Conservation (phyloP, 148 eudicot genomes). For the Mesembryanthemum crystallinum region DNA sequence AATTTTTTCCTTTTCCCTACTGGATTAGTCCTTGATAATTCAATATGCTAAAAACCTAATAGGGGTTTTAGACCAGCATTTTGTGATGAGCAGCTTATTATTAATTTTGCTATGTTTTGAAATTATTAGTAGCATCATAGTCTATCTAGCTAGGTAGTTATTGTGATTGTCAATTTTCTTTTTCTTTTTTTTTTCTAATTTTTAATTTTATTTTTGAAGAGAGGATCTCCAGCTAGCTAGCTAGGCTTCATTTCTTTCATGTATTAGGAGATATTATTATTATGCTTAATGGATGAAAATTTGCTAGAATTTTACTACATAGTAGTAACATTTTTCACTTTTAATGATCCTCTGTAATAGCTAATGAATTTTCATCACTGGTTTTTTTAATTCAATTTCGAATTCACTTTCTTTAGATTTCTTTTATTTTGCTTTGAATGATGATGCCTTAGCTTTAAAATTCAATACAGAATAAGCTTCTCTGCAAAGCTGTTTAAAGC, state of each 20-base stretch:
- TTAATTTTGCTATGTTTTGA: conserved; percentile 23
- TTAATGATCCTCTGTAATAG: too few relatives aligned
- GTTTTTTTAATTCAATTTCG: neutral
- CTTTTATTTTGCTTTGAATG: conserved; percentile 14
- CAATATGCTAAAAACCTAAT: conserved; percentile 6
- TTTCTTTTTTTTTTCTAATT: neutral
- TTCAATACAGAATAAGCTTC: conserved; percentile 2
- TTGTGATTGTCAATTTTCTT: conserved; percentile 3
- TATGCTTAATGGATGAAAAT: conserved; percentile 9
- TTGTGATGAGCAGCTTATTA: conserved; percentile 1
- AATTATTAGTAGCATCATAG: conserved; percentile 14
- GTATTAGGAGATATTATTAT: conserved; percentile 11
- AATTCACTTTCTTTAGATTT: neutral
- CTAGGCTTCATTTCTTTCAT: conserved; percentile 14
- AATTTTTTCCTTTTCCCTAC: conserved; percentile 13
- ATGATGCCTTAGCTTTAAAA: conserved; percentile 12
- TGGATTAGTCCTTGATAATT: neutral
- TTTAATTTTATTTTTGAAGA: conserved; percentile 9
- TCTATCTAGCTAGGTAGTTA: conserved; percentile 11
- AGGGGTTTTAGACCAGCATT: conserved; percentile 10
- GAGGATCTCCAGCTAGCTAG: conserved; percentile 8
- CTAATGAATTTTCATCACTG: neutral
- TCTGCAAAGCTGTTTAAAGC: conserved; percentile 36
- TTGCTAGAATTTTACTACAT: conserved; percentile 13
- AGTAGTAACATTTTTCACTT: neutral